Evolutionary conservation across 1,284 basidiomycete genomes (phyloP).

Genomic region (Cutaneotrichosporon mucoides): DNA sequence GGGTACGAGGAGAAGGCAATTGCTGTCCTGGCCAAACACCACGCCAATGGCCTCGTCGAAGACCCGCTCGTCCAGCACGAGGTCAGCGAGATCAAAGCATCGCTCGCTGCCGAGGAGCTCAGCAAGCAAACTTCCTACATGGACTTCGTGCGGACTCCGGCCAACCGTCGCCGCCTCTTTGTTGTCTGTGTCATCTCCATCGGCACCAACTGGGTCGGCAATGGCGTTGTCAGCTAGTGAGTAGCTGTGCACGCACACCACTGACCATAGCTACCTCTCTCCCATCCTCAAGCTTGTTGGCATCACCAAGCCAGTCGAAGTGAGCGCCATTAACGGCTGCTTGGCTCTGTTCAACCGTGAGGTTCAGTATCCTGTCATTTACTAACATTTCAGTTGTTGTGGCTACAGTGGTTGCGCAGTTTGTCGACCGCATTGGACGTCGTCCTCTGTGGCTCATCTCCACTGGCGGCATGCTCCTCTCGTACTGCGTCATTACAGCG

Average conservation of each 20-base stretch:
- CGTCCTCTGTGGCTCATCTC: conserved; percentile 23
- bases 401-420: too few relatives aligned
- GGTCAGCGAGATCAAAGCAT: conserved; percentile 24
- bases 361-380: too few relatives aligned
- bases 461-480: conserved; percentile 17
- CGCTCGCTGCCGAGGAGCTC: conserved; percentile 54
- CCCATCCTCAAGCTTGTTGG: conserved; percentile 16
- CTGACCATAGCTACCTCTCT: conserved; percentile 1
- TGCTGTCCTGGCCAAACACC: conserved; percentile 30
- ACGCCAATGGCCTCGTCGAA: conserved; percentile 25
- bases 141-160: conserved; percentile 32
- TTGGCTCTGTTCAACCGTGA: conserved; percentile 17
- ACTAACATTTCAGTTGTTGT: too few relatives aligned
- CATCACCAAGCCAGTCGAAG: conserved; percentile 10
- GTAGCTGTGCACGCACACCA: too few relatives aligned
- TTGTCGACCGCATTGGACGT: conserved; percentile 21
- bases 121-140: conserved; percentile 3
- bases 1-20: conserved; percentile 31
- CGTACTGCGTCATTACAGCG: conserved; percentile 17
- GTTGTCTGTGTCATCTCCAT: conserved; percentile 53
- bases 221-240: conserved; percentile 6
- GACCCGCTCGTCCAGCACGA: conserved; percentile 27
- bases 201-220: conserved; percentile 11
- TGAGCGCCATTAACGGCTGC: conserved; percentile 17
- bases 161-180: conserved; percentile 51